Percentiles rank a stretch among this genome's conserved stretches.
Conservation (phyloP, 202 grass and related monocot species). For the Hordeum pubiflorum region DNA sequence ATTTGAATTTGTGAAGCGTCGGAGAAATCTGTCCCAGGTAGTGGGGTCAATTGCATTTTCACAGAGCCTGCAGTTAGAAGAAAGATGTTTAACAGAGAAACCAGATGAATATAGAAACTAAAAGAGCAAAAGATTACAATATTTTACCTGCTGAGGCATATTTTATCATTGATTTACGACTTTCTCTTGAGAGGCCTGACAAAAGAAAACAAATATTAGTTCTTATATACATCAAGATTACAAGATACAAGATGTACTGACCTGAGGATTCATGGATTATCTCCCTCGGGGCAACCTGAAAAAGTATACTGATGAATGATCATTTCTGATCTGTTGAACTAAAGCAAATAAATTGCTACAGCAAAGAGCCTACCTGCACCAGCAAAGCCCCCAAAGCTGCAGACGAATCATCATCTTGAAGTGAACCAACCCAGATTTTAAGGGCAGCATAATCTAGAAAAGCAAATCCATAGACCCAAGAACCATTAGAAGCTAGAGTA, state of each 20-base stretch:
- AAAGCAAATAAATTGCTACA: slow-evolving; percentile 23
- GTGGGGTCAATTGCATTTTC: slow-evolving; percentile 64
- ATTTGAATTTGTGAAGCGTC: slow-evolving; percentile 53
- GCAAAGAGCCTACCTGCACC: slow-evolving; percentile 56
- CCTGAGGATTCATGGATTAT: slow-evolving; percentile 87
- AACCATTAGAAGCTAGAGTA: slow-evolving; percentile 32
- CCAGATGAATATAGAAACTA: not conserved
- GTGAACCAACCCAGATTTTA: slow-evolving; percentile 87
- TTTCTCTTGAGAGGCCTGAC: slow-evolving; percentile 83
- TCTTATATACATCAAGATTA: not conserved
- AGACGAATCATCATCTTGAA: slow-evolving; percentile 65
- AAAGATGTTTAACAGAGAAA: not conserved
- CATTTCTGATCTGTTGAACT: not conserved
- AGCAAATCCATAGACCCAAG: slow-evolving; percentile 78
- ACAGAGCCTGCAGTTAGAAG: slow-evolving; percentile 55
- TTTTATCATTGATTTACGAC: slow-evolving; percentile 56
- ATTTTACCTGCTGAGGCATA: slow-evolving; percentile 73
- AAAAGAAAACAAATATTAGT: slow-evolving; percentile 22
- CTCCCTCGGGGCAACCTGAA: slow-evolving; percentile 88
- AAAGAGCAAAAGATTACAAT: not conserved
- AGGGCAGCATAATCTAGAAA: slow-evolving; percentile 80
- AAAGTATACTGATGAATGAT: slow-evolving; percentile 24
- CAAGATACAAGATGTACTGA: slow-evolving; percentile 37
- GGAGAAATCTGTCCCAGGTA: slow-evolving; percentile 46
- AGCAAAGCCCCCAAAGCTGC: slow-evolving; percentile 86